Conservation (phyloP, 495 filamentous ascomycete genomes). For the Echria macrotheca region DNA sequence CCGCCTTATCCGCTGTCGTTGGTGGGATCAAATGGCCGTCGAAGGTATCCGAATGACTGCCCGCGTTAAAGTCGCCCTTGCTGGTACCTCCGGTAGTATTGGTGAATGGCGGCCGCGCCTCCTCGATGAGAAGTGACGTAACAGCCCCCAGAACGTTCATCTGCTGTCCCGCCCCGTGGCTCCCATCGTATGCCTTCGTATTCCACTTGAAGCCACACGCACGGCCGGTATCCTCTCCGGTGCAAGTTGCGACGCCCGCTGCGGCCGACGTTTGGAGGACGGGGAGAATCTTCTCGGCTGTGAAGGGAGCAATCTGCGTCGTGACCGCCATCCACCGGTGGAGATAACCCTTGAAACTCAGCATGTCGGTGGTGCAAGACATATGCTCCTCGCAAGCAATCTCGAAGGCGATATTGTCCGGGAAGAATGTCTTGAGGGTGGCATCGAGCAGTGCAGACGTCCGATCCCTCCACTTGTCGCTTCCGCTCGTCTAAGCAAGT, state of each 20-base stretch:
- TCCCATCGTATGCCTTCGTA: constrained; percentile 52
- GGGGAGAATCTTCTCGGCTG: constrained; percentile 54
- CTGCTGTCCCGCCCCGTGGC: constrained; percentile 59
- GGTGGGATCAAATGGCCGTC: constrained; percentile 27
- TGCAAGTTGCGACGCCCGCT: constrained; percentile 67
- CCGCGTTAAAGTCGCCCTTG: constrained; percentile 56
- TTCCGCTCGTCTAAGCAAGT: constrained; percentile 58
- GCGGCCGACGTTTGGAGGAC: constrained; percentile 59
- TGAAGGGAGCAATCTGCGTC: constrained; percentile 67
- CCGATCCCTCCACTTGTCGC: constrained; percentile 53
- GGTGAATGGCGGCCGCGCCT: constrained; percentile 47
- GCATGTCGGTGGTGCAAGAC: constrained; percentile 69
- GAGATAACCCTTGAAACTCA: constrained; percentile 81
- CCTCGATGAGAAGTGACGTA: constrained; percentile 44
- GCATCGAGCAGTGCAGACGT: constrained; percentile 54
- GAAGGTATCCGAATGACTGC: constrained; percentile 29
- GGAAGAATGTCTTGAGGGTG: constrained; percentile 57
- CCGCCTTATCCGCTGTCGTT: constrained; percentile 57
- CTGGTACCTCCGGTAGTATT: constrained; percentile 59
- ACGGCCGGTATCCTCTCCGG: constrained; percentile 50
- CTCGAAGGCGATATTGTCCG: constrained; percentile 52
- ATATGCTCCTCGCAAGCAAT: constrained; percentile 58
- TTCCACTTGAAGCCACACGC: constrained; percentile 70
- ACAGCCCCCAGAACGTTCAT: constrained; percentile 65
- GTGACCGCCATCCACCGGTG: constrained; percentile 73